Conservation (phyloP, 345 rosid species). For the Acer yangbiense region DNA sequence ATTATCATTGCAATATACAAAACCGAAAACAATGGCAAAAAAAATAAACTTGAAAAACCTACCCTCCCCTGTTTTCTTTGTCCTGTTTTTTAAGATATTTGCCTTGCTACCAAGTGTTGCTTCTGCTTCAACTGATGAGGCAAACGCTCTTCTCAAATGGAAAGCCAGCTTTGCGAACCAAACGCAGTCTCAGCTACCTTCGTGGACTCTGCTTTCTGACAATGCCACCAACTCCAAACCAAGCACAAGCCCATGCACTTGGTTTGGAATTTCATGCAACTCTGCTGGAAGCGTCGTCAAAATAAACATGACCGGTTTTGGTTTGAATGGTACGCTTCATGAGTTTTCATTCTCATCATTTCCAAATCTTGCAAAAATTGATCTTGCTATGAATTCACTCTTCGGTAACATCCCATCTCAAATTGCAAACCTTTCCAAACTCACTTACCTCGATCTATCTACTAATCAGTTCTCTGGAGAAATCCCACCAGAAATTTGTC, state of each 20-base stretch:
- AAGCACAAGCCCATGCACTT: neutral
- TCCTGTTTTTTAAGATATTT: neutral
- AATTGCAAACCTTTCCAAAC: slow-evolving; percentile 26
- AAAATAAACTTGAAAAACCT: neutral
- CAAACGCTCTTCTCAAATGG: slow-evolving; percentile 35
- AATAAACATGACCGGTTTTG: slow-evolving; percentile 26
- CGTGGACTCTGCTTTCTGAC: slow-evolving; percentile 10
- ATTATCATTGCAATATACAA: neutral
- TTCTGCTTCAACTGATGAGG: slow-evolving; percentile 12
- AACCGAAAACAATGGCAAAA: neutral
- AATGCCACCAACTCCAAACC: neutral
- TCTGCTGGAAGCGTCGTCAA: slow-evolving; percentile 2
- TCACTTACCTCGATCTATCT: slow-evolving; percentile 26
- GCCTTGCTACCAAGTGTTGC: neutral
- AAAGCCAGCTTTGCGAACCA: slow-evolving; percentile 24
- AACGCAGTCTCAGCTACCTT: slow-evolving; percentile 13
- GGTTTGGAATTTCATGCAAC: slow-evolving; percentile 33
- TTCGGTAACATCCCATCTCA: slow-evolving; percentile 28
- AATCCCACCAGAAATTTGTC: slow-evolving; percentile 30
- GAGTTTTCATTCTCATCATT: slow-evolving; percentile 28
- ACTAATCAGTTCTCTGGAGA: slow-evolving; percentile 15
- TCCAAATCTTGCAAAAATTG: slow-evolving; percentile 27
- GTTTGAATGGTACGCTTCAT: slow-evolving; percentile 28
- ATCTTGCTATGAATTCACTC: slow-evolving; percentile 28
- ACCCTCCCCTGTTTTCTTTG: neutral